Evolutionary conservation across 1,284 basidiomycete genomes (phyloP), one percentile per base, ranked within the genome.

Genomic region (Rhodotorula sp.): DNA sequence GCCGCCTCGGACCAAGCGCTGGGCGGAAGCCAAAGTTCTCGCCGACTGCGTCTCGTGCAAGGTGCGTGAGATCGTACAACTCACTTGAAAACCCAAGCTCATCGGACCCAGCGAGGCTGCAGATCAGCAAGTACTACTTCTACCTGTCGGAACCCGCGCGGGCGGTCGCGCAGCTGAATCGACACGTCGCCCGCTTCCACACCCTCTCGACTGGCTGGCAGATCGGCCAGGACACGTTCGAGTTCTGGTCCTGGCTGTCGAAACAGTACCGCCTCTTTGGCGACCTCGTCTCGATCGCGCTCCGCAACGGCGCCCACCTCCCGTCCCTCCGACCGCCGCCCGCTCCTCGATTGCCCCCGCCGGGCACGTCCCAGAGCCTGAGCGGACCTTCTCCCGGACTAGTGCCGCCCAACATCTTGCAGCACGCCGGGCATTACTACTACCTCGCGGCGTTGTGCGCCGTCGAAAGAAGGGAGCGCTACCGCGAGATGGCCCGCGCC

Each of bases 1-100:
- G 6, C 91, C 91, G 0, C 94, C 95, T 6, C 86, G 95, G 5
- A 97, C 95, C 0, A 98, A 98, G 80, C 86, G 95, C 44, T 98
- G 95, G 95, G 94, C 95, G 6, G 95, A 99, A 81, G 95, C 94
- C 2, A 97, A 96, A 79, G 95, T 98, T 3, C 84, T 99, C 4
- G 91, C 91, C 0, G 95, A 99, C 79, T 91, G 91, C 75, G 88
- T 95, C 68, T 91, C 88, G 69, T 83, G 95, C 77, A 93, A 94
- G 83, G 92, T 91, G 70, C 58, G 83, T 68, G 6, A 14, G 45
- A 14, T 4, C 17, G 6, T 24, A 26, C 30, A 30, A 7, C 30
- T 20, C 30, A 20, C 5, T 18, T 6, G 26, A 29, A 17, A 61
- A 62, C 64, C 49, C 26, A 57, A 18, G 4, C 18, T 17, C 20